Conservation (phyloP, 345 rosid species). For the Camelina neglecta region DNA sequence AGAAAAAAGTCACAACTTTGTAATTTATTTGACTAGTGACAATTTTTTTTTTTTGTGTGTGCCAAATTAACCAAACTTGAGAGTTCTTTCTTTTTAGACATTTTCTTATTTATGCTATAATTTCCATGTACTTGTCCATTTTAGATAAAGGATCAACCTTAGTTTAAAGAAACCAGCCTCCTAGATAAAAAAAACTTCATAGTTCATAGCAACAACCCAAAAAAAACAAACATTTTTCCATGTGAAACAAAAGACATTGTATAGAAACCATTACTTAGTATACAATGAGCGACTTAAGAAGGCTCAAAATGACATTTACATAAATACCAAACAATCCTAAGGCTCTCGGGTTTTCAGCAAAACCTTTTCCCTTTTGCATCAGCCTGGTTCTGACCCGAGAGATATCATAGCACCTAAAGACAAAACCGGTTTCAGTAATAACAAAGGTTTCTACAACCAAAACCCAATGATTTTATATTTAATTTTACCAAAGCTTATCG, state of each 20-base stretch:
- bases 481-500: conserved; percentile 57
- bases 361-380: conserved; percentile 40
- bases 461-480: conserved; percentile 32
- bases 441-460: conserved; percentile 33
- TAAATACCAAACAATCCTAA: conserved; percentile 37
- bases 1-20: no score
- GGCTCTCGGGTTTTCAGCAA: conserved; percentile 41
- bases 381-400: conserved; percentile 43
- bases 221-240: not conserved
- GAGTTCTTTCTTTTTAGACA: no score
- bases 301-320: conserved; percentile 37
- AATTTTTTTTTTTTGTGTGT: no score
- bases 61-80: no score
- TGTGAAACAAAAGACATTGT: conserved; percentile 22
- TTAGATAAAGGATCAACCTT: not conserved
- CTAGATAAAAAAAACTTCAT: conserved; percentile 6
- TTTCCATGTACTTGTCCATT: not conserved
- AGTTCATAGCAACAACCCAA: not conserved
- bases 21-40: no score
- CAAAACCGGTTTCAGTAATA: conserved; percentile 42
- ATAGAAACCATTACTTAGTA: conserved; percentile 24
- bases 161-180: not conserved
- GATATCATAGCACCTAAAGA: conserved; percentile 39
- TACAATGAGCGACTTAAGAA: conserved; percentile 28
- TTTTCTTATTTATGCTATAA: no score